Evolutionary conservation across 2,329 filamentous ascomycete genomes (phyloP).

Genomic region (Dactylellina haptotyla): DNA sequence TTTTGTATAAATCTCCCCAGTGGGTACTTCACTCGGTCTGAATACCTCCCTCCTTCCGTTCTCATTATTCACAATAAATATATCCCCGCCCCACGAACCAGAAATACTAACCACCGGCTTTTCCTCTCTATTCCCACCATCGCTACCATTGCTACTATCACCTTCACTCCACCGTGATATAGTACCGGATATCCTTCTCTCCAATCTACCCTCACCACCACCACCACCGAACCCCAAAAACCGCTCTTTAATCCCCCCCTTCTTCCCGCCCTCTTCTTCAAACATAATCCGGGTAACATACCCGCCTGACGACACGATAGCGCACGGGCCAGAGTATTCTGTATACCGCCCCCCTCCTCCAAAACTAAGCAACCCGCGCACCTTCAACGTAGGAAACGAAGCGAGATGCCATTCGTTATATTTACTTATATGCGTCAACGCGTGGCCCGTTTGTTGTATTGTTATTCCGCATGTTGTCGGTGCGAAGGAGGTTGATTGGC

Average conservation of each 20-base stretch:
- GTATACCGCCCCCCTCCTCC: neutral
- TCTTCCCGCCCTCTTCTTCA: neutral
- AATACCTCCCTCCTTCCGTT: conserved; percentile 19
- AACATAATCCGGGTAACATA: conserved; percentile 15
- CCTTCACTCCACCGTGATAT: conserved; percentile 1
- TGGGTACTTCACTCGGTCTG: neutral
- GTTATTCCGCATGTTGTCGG: conserved; percentile 12
- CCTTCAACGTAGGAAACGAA: neutral
- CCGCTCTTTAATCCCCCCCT: neutral
- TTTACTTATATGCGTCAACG: neutral
- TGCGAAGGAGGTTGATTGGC: conserved; percentile 13
- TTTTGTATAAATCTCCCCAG: neutral
- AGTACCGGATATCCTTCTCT: neutral
- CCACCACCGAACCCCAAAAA: neutral
- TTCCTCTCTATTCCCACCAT: neutral
- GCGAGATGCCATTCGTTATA: conserved; percentile 20
- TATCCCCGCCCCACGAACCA: conserved; percentile 7
- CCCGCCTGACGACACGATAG: conserved; percentile 10
- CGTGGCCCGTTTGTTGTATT: conserved; percentile 17
- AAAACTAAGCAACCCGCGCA: neutral
- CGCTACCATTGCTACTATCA: no score
- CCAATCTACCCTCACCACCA: neutral
- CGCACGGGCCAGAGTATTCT: conserved; percentile 13
- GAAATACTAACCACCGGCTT: conserved; percentile 2
- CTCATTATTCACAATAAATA: neutral